Evolutionary conservation across 768 basidiomycete species (phyloP).

Genomic region (Hygrophoropsis aurantiaca): DNA sequence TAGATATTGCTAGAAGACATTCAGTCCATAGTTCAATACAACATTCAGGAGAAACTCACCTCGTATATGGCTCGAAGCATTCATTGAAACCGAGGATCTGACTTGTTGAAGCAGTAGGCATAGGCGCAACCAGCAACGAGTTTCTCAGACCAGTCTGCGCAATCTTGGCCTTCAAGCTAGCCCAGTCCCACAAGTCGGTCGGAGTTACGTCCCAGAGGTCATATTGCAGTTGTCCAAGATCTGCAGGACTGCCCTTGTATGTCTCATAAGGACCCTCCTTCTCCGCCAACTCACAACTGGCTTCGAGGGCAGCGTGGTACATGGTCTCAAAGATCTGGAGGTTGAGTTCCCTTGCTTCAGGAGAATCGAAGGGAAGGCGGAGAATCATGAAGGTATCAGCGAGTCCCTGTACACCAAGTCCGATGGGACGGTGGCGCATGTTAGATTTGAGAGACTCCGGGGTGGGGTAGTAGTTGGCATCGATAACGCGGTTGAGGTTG

Average conservation of each 20-base stretch:
- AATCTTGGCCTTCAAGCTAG: constrained; percentile 81
- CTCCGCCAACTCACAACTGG: constrained; percentile 84
- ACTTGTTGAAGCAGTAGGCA: constrained; percentile 98
- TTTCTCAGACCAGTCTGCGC: constrained; percentile 80
- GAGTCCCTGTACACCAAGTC: constrained; percentile 95
- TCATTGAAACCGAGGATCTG: constrained; percentile 99
- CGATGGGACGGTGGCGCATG: constrained; percentile 96
- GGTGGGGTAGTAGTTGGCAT: constrained; percentile 93
- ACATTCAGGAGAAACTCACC: constrained; percentile 40
- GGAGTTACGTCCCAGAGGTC: constrained; percentile 96
- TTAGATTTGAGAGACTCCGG: constrained; percentile 90
- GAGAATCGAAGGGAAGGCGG: constrained; percentile 92
- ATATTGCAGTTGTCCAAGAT: constrained; percentile 84
- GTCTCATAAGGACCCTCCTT: constrained; percentile 83
- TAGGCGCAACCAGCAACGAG: constrained; percentile 90
- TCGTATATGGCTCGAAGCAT: constrained; percentile 98
- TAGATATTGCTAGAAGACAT: constrained; percentile 82
- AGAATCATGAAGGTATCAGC: constrained; percentile 98
- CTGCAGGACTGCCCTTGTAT: constrained; percentile 89
- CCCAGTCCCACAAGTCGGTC: constrained; percentile 93
- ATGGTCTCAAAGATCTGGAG: constrained; percentile 98
- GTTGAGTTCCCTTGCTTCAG: constrained; percentile 84
- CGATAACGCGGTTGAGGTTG: constrained; percentile 95
- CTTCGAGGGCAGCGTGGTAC: constrained; percentile 92
- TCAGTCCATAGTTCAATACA: constrained; percentile 6